phyloP scores from a whole-genome alignment of 768 basidiomycete genomes.

The Lactifluus hygrophoroides region DNA sequence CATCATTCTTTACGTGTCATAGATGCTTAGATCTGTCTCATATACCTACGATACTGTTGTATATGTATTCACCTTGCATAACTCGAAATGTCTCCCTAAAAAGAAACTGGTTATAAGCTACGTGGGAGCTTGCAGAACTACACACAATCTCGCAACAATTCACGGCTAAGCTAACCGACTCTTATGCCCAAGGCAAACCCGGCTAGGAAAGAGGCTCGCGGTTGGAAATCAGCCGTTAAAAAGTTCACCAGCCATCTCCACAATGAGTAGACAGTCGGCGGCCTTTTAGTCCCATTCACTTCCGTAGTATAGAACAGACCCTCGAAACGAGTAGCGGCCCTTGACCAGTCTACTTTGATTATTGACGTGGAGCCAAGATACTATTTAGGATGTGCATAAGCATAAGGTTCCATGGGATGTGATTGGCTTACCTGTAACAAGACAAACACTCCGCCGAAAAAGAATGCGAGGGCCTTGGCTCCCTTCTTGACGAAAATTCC shows the following conservation, averaged over 20 bases:
- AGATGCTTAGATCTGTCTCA: neutral
- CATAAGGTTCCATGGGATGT: neutral
- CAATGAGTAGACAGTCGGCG: conserved; percentile 56
- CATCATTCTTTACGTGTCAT: neutral
- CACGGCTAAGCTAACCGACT: conserved; percentile 46
- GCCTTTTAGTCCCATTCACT: conserved; percentile 39
- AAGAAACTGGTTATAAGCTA: neutral
- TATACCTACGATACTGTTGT: neutral
- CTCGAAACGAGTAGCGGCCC: conserved; percentile 59
- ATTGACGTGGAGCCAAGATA: conserved; percentile 70
- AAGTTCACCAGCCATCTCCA: conserved; percentile 70
- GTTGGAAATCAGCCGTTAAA: conserved; percentile 88
- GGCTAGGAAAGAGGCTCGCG: conserved; percentile 78
- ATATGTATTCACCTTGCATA: neutral
- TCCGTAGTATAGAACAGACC: conserved; percentile 60
- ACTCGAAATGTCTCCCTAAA: too few species aligned
- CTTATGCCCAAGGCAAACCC: conserved; percentile 77
- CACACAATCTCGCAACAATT: neutral
- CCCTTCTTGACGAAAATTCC: conserved; percentile 96
- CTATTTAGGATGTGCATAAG: conserved; percentile 32
- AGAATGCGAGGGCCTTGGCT: conserved; percentile 71
- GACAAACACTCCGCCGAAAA: conserved; percentile 86
- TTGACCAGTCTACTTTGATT: conserved; percentile 76
- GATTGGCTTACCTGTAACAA: conserved; percentile 65
- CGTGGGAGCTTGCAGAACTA: neutral